Evolutionary conservation across 306 rosid genomes (phyloP), one percentile per base, ranked within the genome.

Genomic region (Carpinus viminea): DNA sequence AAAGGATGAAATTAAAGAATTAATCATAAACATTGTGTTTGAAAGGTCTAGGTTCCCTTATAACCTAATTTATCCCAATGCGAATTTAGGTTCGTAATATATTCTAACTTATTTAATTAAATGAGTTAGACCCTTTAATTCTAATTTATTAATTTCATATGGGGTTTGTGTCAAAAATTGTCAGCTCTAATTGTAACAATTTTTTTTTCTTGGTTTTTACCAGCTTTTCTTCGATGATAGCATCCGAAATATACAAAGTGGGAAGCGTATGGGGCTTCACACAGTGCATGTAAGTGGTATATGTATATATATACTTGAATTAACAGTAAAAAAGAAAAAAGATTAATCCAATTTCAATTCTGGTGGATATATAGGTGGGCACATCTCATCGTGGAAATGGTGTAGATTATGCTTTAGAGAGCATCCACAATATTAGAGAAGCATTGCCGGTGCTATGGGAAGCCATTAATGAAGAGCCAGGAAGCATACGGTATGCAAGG

Each of bases 211-310:
- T 66, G 24, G 34, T 21, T 81, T 48, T 76, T 54, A 74, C 12
- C 86, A 94, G 98, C 52, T 94, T 78, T 94, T 94, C 86, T 94
- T 94, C 7, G 98, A 92, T 43, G 97, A 94, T 56, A 92, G 91
- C 72, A 1, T 85, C 76, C 95, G 90, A 54, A 94, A 94, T 77
- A 51, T 94, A 69, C 46, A 74, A 78, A 81, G 89, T 5, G 97
- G 89, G 11, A 94, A 89, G 74, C 83, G 74, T 54, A 41, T 86
- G 59, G 93, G 97, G 47, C 89, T 94, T 76, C 89, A 90, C 51
- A 94, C 97, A 0, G 97, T 92, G n/a, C 76, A 61, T 87, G 98
- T 94, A 77, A 74, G 90, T 18, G 0, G 47, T 7, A 16, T 3
- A 36, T 68, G 38, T 71, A 26, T 47, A 65, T 55, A 50, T 57